These are phyloP conservation scores for Solanum tacnaense DNA, from an alignment of 257 asterid genomes.

Conservation along the genomic window DNA sequence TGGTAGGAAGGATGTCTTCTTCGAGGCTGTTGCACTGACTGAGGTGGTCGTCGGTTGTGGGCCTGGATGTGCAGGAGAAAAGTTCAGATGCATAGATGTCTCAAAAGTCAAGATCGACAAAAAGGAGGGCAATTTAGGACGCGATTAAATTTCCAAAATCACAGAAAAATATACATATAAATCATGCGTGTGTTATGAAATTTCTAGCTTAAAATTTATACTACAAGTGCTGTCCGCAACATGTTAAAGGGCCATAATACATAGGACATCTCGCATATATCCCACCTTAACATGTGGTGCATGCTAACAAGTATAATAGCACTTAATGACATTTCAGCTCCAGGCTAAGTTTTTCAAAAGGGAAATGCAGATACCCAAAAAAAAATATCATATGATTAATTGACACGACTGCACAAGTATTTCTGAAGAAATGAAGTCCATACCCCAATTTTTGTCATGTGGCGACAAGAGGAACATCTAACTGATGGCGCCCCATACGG, in stretches of 20 bases:
- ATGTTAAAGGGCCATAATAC: not conserved
- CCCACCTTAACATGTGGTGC: not conserved
- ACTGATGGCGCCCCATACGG: constrained; percentile 72
- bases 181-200: not conserved
- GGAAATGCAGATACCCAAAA: not conserved
- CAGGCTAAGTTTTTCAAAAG: not conserved
- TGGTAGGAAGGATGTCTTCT: constrained; percentile 32
- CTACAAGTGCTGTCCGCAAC: not conserved
- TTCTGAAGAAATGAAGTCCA: constrained; percentile 8
- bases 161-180: not conserved
- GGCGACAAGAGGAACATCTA: constrained; percentile 63
- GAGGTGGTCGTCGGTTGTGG: constrained; percentile 71
- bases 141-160: not conserved
- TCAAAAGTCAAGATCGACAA: not conserved
- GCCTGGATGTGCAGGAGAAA: constrained; percentile 35
- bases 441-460: constrained; percentile 74
- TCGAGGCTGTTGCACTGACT: constrained; percentile 56
- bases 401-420: not conserved
- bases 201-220: not conserved
- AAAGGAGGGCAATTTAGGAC: not conserved
- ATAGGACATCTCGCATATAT: not conserved
- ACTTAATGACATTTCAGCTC: not conserved
- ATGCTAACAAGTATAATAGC: not conserved
- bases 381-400: not conserved
- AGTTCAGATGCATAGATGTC: not conserved